Evolutionary conservation across 1,284 basidiomycete species (phyloP).

Genomic region (Porogramme epimiltina): DNA sequence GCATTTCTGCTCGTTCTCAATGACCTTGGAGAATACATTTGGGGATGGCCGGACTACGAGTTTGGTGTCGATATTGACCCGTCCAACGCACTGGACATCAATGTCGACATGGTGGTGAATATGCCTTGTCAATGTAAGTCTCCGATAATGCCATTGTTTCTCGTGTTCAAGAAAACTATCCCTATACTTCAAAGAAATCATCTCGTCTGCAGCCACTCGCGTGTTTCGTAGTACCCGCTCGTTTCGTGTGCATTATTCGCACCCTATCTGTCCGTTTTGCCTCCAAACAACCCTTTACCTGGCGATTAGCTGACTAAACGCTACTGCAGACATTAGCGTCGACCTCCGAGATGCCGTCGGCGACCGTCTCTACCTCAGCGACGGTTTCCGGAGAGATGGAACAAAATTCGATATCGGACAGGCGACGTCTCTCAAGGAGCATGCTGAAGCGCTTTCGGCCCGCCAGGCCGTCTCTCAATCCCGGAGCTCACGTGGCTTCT

Average conservation of each 20-base stretch:
- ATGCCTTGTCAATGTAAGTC: constrained; percentile 90
- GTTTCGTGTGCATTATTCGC: too few relatives aligned
- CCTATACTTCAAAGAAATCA: too few relatives aligned
- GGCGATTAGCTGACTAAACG: too few relatives aligned
- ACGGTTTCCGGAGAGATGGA: constrained; percentile 85
- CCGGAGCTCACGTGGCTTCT: constrained; percentile 68
- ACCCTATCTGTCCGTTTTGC: too few relatives aligned
- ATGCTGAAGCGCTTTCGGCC: constrained; percentile 65
- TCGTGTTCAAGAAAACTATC: too few relatives aligned
- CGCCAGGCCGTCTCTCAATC: constrained; percentile 72
- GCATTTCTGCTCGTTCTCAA: constrained; percentile 81
- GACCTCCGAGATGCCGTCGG: constrained; percentile 93
- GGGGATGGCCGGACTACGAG: constrained; percentile 87
- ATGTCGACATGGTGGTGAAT: constrained; percentile 88
- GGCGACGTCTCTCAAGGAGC: constrained; percentile 75
- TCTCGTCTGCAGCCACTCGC: too few relatives aligned
- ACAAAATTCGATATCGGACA: constrained; percentile 85
- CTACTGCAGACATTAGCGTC: constrained; percentile 70
- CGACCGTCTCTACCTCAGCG: constrained; percentile 85
- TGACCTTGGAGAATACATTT: constrained; percentile 88
- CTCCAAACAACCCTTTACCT: too few relatives aligned
- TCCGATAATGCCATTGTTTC: not conserved
- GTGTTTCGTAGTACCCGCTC: too few relatives aligned
- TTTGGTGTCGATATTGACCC: constrained; percentile 79
- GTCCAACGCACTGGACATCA: constrained; percentile 73